Evolutionary conservation across 2,329 filamentous ascomycete species (phyloP).

Genomic region (Cordyceps fumosorosea): DNA sequence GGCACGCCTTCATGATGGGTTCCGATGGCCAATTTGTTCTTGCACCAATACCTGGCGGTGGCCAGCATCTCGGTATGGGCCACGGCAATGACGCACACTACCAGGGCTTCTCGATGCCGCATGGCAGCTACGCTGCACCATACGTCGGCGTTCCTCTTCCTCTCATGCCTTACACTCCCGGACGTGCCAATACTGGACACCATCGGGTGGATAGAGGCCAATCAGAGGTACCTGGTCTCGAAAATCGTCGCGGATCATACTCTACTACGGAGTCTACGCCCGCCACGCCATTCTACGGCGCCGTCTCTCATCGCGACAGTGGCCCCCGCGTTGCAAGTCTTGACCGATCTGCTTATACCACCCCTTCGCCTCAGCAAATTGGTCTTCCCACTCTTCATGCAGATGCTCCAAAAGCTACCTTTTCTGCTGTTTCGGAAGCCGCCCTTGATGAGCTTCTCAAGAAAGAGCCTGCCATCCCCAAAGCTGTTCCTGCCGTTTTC

Average conservation of each 20-base stretch:
- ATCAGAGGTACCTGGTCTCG: conserved; percentile 53
- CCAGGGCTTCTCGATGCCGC: conserved; percentile 25
- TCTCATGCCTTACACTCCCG: conserved; percentile 47
- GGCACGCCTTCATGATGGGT: conserved; percentile 30
- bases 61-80: conserved; percentile 29
- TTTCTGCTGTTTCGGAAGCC: conserved; percentile 36
- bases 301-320: conserved; percentile 51
- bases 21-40: conserved; percentile 34
- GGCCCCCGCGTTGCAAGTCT: conserved; percentile 51
- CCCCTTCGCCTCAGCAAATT: conserved; percentile 58
- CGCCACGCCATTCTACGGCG: conserved; percentile 58
- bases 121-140: conserved; percentile 29
- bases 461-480: conserved; percentile 76
- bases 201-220: conserved; percentile 42
- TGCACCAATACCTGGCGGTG: conserved; percentile 26
- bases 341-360: conserved; percentile 60
- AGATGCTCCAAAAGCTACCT: conserved; percentile 36
- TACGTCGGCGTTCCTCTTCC: conserved; percentile 32
- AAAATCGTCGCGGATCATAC: conserved; percentile 61
- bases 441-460: conserved; percentile 59
- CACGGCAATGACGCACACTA: conserved; percentile 30
- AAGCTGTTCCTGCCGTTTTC: conserved; percentile 83
- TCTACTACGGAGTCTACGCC: conserved; percentile 62
- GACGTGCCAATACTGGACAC: conserved; percentile 37
- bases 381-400: conserved; percentile 34